phyloP scores from a whole-genome alignment of 208 protist species.

The Plasmodiophora brassicae region DNA sequence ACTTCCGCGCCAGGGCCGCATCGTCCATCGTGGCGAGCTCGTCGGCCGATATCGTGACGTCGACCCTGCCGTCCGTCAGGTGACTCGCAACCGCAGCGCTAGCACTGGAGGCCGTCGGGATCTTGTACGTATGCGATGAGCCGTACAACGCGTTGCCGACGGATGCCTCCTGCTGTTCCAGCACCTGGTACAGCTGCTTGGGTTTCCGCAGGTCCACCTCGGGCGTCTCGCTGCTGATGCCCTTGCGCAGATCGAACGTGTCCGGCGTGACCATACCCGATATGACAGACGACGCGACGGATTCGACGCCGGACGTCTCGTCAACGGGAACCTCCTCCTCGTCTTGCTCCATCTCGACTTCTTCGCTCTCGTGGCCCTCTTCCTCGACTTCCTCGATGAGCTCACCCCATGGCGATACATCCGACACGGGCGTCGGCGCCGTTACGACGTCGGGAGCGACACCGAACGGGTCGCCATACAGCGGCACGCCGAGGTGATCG shows the following conservation, averaged over 20 bases:
- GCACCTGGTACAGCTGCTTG: constrained; percentile 29
- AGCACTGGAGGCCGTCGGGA: neutral
- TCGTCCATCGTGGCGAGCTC: constrained; percentile 48
- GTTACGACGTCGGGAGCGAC: neutral
- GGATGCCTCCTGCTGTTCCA: neutral
- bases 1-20: constrained; percentile 24
- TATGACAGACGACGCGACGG: constrained; percentile 43
- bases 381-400: constrained; percentile 59
- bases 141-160: constrained; percentile 39
- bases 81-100: neutral
- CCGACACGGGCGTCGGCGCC: neutral
- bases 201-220: neutral
- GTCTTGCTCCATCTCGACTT: neutral
- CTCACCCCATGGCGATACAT: constrained; percentile 54
- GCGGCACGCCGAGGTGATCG: constrained; percentile 64
- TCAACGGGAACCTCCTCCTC: too few relatives aligned
- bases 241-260: constrained; percentile 60
- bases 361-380: constrained; percentile 18
- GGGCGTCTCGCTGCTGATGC: neutral
- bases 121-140: constrained; percentile 38
- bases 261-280: constrained; percentile 62
- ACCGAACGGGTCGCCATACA: constrained; percentile 71
- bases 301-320: constrained; percentile 11
- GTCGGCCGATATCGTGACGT: constrained; percentile 38
- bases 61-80: neutral